These are phyloP conservation scores for Cadophora malorum DNA, from an alignment of 2,329 filamentous ascomycete species.

Conservation along the genomic window DNA sequence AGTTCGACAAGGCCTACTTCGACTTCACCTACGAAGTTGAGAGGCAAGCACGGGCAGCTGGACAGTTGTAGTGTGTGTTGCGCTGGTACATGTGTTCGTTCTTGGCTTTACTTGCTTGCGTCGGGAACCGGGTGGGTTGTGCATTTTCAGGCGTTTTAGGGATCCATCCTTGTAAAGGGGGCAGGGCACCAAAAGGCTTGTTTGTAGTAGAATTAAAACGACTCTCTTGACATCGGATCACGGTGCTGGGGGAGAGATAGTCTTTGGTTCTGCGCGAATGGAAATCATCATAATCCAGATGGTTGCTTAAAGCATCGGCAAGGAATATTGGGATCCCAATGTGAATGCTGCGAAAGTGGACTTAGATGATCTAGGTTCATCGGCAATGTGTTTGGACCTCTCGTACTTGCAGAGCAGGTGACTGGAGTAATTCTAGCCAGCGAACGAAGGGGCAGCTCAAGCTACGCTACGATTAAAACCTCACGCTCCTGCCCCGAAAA, in stretches of 20 bases:
- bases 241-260: not conserved
- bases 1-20: conserved; percentile 98
- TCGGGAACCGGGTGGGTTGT: conserved; percentile 9
- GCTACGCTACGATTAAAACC: too few relatives aligned
- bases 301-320: too few relatives aligned
- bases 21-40: conserved; percentile 99
- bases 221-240: conserved; percentile 9
- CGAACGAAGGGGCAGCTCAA: too few relatives aligned
- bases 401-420: too few relatives aligned
- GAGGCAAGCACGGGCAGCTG: conserved; percentile 64
- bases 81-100: conserved; percentile 7
- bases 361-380: too few relatives aligned
- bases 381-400: too few relatives aligned
- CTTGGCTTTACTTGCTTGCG: conserved; percentile 1
- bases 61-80: conserved; percentile 35
- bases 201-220: conserved; percentile 17
- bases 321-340: too few relatives aligned
- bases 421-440: too few relatives aligned
- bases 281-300: not conserved
- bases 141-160: conserved; percentile 25
- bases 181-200: conserved; percentile 24
- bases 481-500: too few relatives aligned
- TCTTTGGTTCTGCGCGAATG: conserved; percentile 14
- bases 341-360: too few relatives aligned
- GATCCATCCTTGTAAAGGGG: conserved; percentile 12